Evolutionary conservation across 1,139 yeast genomes (phyloP).

Genomic region (Pneumocystis canis): DNA sequence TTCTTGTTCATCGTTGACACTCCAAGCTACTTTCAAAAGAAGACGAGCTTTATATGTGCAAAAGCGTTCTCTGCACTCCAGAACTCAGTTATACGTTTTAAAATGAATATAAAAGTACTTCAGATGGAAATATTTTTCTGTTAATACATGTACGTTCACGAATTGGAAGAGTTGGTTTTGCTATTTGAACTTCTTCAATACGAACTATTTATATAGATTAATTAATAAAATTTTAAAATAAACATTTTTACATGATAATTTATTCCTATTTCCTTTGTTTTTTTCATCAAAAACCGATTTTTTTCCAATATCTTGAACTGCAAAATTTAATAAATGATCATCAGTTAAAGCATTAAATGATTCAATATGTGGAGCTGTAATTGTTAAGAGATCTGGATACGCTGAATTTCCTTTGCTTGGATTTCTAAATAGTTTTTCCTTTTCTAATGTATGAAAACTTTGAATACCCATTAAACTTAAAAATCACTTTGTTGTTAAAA

Average conservation of each 20-base stretch:
- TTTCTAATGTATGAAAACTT: slow-evolving; percentile 69
- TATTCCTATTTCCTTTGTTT: slow-evolving; percentile 54
- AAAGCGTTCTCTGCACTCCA: slow-evolving; percentile 84
- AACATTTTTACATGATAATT: slow-evolving; percentile 32
- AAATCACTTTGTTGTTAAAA: background rate
- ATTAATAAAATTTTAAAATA: background rate
- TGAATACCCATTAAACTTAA: slow-evolving; percentile 16
- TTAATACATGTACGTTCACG: slow-evolving; percentile 68
- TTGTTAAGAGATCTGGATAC: slow-evolving; percentile 69
- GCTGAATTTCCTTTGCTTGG: slow-evolving; percentile 82
- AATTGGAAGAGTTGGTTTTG: slow-evolving; percentile 63
- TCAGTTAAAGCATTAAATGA: slow-evolving; percentile 91
- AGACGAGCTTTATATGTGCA: slow-evolving; percentile 58
- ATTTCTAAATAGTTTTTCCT: slow-evolving; percentile 68
- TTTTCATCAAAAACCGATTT: slow-evolving; percentile 65
- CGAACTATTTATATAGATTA: slow-evolving; percentile 30
- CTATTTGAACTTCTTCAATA: slow-evolving; percentile 73
- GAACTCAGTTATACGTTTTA: background rate
- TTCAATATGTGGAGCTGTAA: slow-evolving; percentile 88
- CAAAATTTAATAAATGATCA: slow-evolving; percentile 76
- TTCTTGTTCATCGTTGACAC: slow-evolving; percentile 70
- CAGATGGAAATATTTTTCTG: slow-evolving; percentile 69
- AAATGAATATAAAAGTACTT: slow-evolving; percentile 15
- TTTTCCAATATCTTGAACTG: slow-evolving; percentile 75
- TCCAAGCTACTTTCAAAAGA: slow-evolving; percentile 65